phyloP scores from a whole-genome alignment of 192 early-diverging fungal genomes.

The Coemansia sp. region DNA sequence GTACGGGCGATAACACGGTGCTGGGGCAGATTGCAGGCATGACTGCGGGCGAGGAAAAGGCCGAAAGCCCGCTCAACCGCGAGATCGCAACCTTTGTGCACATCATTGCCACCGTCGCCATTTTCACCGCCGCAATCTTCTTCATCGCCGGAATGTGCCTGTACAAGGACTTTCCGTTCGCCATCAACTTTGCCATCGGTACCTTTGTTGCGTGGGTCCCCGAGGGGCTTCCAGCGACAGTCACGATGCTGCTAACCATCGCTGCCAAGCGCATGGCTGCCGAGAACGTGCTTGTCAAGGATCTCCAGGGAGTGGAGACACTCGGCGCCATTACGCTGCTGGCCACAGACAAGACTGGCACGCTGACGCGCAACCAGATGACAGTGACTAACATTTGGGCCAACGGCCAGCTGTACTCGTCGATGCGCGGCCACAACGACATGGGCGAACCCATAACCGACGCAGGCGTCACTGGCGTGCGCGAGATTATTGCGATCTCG shows the following conservation, averaged over 20 bases:
- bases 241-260: conserved; percentile 90
- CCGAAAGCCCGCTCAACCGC: conserved; percentile 66
- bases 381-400: conserved; percentile 91
- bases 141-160: conserved; percentile 72
- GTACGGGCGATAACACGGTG: conserved; percentile 91
- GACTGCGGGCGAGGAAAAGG: conserved; percentile 76
- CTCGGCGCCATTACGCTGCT: conserved; percentile 94
- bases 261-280: conserved; percentile 93
- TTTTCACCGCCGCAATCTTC: conserved; percentile 76
- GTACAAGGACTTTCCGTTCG: conserved; percentile 61
- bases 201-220: conserved; percentile 89
- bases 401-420: conserved; percentile 63
- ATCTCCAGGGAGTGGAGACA: conserved; percentile 94
- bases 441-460: conserved; percentile 52
- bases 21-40: conserved; percentile 92
- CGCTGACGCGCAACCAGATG: conserved; percentile 96
- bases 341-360: conserved; percentile 97
- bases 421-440: conserved; percentile 54
- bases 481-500: conserved; percentile 78
- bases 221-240: conserved; percentile 90
- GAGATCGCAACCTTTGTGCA: conserved; percentile 84
- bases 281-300: conserved; percentile 91
- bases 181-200: conserved; percentile 91
- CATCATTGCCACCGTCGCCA: conserved; percentile 79
- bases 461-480: conserved; percentile 60